Evolutionary conservation across 306 rosid species (phyloP).

Genomic region (Hippophae tibetana): DNA sequence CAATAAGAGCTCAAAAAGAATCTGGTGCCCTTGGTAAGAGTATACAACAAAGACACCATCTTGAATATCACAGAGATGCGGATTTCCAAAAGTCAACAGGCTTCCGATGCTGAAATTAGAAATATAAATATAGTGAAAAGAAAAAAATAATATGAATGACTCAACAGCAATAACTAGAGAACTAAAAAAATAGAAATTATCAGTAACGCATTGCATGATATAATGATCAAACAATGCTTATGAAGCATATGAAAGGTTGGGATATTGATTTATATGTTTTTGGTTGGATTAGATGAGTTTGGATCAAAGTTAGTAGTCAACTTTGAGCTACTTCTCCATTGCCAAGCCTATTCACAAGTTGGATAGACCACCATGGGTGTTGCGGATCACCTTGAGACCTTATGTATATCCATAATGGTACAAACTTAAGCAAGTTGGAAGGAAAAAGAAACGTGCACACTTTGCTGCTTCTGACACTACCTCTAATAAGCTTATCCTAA

Average conservation of each 20-base stretch:
- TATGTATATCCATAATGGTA: too few relatives aligned
- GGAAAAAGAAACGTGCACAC: background rate
- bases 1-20: background rate
- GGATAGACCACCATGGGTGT: too few relatives aligned
- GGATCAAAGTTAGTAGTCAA: too few relatives aligned
- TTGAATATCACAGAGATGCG: constrained; percentile 39
- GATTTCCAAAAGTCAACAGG: constrained; percentile 72
- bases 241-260: background rate
- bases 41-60: background rate
- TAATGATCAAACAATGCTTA: background rate
- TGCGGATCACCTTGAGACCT: too few relatives aligned
- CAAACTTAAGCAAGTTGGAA: too few relatives aligned
- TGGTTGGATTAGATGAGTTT: background rate
- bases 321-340: too few relatives aligned
- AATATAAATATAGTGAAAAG: constrained; percentile 13
- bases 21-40: background rate
- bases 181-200: too few relatives aligned
- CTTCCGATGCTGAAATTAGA: constrained; percentile 67
- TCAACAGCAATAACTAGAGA: background rate
- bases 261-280: too few relatives aligned
- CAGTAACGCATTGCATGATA: background rate
- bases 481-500: background rate
- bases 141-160: background rate
- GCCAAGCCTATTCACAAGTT: too few relatives aligned
- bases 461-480: background rate